These are phyloP conservation scores for Exophiala sp. DNA, from an alignment of 2,329 filamentous ascomycete species.

Conservation along the genomic window DNA sequence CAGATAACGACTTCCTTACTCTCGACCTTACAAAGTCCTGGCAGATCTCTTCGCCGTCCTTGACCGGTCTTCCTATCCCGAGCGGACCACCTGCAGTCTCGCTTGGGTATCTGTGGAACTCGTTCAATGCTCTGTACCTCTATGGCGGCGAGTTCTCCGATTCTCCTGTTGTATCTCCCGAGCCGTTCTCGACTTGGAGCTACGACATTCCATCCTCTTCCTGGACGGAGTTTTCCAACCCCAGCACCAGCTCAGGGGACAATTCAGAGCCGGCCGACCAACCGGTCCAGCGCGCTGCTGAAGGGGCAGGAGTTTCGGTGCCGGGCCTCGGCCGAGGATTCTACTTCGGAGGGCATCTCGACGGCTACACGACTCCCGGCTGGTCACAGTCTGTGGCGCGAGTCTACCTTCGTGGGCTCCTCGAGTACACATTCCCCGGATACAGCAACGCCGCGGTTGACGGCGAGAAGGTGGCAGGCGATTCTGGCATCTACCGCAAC, in stretches of 20 bases:
- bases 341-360: slow-evolving; percentile 73
- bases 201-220: slow-evolving; percentile 55
- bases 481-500: slow-evolving; percentile 62
- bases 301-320: slow-evolving; percentile 66
- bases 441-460: slow-evolving; percentile 59
- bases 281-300: slow-evolving; percentile 62
- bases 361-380: slow-evolving; percentile 56
- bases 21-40: slow-evolving; percentile 69
- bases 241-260: slow-evolving; percentile 58
- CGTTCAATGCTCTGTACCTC: slow-evolving; percentile 61
- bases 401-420: slow-evolving; percentile 65
- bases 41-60: slow-evolving; percentile 57
- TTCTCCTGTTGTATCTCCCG: slow-evolving; percentile 51
- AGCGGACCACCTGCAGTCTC: slow-evolving; percentile 65
- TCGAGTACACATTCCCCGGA: slow-evolving; percentile 71
- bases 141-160: slow-evolving; percentile 72
- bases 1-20: slow-evolving; percentile 65
- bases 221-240: slow-evolving; percentile 60
- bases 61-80: slow-evolving; percentile 58
- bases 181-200: slow-evolving; percentile 60
- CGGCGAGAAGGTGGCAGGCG: slow-evolving; percentile 51
- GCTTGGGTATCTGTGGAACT: slow-evolving; percentile 70
- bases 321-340: slow-evolving; percentile 64
- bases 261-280: slow-evolving; percentile 53
- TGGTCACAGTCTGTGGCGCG: slow-evolving; percentile 62